Percentiles rank a stretch among this genome's conserved stretches.
Conservation (phyloP, 306 rosid genomes). For the Leucaena leucocephala region DNA sequence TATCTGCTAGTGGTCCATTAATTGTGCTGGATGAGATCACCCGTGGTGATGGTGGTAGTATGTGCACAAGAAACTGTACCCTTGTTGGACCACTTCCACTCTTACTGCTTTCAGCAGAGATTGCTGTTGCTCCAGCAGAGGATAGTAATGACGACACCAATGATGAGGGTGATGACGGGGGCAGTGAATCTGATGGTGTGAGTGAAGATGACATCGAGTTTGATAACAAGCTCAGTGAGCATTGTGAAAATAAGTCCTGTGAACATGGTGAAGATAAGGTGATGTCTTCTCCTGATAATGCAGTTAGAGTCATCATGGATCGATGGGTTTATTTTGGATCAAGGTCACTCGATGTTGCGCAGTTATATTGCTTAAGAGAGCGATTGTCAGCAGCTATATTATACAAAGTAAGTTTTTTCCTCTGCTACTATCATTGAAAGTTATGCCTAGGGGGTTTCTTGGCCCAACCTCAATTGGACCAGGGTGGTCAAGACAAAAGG, state of each 20-base stretch:
- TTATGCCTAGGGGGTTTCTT: background rate
- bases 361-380: slow-evolving; percentile 90
- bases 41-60: slow-evolving; percentile 68
- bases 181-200: slow-evolving; percentile 31
- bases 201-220: slow-evolving; percentile 61
- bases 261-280: slow-evolving; percentile 52
- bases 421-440: background rate
- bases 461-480: background rate
- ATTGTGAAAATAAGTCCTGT: slow-evolving; percentile 47
- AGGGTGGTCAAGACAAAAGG: background rate
- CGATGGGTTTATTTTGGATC: slow-evolving; percentile 76
- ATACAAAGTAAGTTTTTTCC: slow-evolving; percentile 56
- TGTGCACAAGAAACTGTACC: slow-evolving; percentile 64
- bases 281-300: slow-evolving; percentile 78
- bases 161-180: slow-evolving; percentile 24
- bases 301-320: slow-evolving; percentile 70
- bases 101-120: slow-evolving; percentile 74
- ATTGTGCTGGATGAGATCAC: slow-evolving; percentile 77
- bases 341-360: slow-evolving; percentile 91
- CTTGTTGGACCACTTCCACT: slow-evolving; percentile 81
- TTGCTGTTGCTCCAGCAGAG: slow-evolving; percentile 73
- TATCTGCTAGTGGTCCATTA: slow-evolving; percentile 39
- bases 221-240: slow-evolving; percentile 49
- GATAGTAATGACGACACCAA: slow-evolving; percentile 25
- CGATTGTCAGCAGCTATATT: slow-evolving; percentile 73